phyloP scores from a whole-genome alignment of 176 grass and related monocot genomes.

The Microstegium vimineum region DNA sequence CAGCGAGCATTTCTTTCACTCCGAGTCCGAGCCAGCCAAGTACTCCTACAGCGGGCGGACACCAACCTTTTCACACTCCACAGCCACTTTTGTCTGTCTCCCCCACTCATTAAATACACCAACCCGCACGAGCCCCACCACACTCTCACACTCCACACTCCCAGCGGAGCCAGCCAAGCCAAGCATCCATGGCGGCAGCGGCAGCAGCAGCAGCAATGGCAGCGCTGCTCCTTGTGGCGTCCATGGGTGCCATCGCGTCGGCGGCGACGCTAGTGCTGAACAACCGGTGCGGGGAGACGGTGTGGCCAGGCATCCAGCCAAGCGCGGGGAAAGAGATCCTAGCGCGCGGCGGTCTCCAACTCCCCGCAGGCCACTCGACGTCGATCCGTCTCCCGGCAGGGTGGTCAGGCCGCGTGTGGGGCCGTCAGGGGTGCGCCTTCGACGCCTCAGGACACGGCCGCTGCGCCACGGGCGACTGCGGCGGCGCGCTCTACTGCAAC shows the following conservation, averaged over 20 bases:
- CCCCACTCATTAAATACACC: slow-evolving; percentile 22
- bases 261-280: slow-evolving; percentile 71
- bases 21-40: too few species aligned
- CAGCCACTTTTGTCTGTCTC: not conserved
- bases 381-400: slow-evolving; percentile 56
- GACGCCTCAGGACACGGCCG: slow-evolving; percentile 51
- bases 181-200: not conserved
- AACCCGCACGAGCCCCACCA: slow-evolving; percentile 9
- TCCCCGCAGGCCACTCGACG: slow-evolving; percentile 39
- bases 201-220: too few species aligned
- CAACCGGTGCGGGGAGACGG: slow-evolving; percentile 81
- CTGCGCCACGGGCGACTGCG: slow-evolving; percentile 92
- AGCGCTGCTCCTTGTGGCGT: slow-evolving; percentile 27
- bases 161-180: not conserved
- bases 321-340: slow-evolving; percentile 62
- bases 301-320: slow-evolving; percentile 95
- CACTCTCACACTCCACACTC: not conserved
- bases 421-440: slow-evolving; percentile 69
- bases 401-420: slow-evolving; percentile 92
- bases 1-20: too few species aligned
- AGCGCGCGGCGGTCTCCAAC: slow-evolving; percentile 56
- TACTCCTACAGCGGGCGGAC: too few species aligned
- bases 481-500: slow-evolving; percentile 67
- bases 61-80: not conserved
- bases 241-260: not conserved